These are phyloP conservation scores for Erysimum cheiranthoides DNA, from an alignment of 345 rosid species.

Conservation along the genomic window DNA sequence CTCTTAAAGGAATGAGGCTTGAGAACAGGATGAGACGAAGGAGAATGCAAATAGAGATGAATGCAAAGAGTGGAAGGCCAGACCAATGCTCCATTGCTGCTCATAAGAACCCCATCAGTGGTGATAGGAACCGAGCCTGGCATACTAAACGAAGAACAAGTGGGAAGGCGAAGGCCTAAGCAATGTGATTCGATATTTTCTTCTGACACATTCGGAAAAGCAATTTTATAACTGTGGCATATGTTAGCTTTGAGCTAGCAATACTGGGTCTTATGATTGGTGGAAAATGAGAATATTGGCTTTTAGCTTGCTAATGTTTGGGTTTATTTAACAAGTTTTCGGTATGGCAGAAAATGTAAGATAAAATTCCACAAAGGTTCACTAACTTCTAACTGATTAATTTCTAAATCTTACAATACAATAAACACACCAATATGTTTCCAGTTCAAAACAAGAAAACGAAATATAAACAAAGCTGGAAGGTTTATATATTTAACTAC, in stretches of 20 bases:
- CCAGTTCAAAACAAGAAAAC: not conserved
- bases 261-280: slow-evolving; percentile 20
- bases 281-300: slow-evolving; percentile 12
- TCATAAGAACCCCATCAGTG: slow-evolving; percentile 68
- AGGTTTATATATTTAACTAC: no score
- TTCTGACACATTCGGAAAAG: not conserved
- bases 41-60: slow-evolving; percentile 72
- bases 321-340: not conserved
- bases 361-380: not conserved
- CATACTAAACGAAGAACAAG: slow-evolving; percentile 65
- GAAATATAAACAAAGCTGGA: not conserved
- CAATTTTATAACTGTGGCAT: slow-evolving; percentile 24
- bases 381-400: not conserved
- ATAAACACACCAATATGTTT: not conserved
- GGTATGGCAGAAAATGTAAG: not conserved
- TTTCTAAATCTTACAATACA: not conserved
- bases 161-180: slow-evolving; percentile 72
- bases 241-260: slow-evolving; percentile 16
- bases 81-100: slow-evolving; percentile 83
- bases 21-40: slow-evolving; percentile 87
- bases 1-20: slow-evolving; percentile 66
- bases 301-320: slow-evolving; percentile 17
- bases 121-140: slow-evolving; percentile 64
- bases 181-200: slow-evolving; percentile 3
- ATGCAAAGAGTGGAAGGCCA: slow-evolving; percentile 54